Evolutionary conservation across 2,329 filamentous ascomycete species (phyloP), one percentile per base, ranked within the genome.

Genomic region (Fusarium sp.): DNA sequence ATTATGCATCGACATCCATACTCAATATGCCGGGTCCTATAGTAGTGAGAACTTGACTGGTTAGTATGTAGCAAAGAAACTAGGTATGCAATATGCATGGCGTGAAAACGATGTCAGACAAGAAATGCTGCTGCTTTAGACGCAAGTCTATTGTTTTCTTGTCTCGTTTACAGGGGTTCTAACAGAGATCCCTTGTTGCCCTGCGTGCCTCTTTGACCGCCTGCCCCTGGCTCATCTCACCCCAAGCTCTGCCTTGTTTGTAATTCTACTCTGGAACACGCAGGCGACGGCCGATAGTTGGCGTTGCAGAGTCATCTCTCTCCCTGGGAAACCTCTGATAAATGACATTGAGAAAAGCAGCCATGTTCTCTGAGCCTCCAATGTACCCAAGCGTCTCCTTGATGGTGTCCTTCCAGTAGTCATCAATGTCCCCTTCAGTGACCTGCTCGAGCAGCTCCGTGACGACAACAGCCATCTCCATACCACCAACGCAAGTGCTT

Each of bases 401-500:
- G 36, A 59, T 44, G 25, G 48, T 38, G 10, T 27, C n/a, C 21
- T 19, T 48, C 57, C 54, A 59, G 31, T 33, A 59, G 31, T 33
- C 14, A n/a, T 31, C 19, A 5, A 53, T 13, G 19, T 41, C 23
- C 11, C 23, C 49, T 29, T 49, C 27, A 11, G 42, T 33, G 35
- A 36, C 23, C 10, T 11, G 38, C 15, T 59, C 57, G 5, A 60
- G 43, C 11, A 59, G 14, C 37, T 54, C 54, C 13, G 44, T 49
- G 3, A 49, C 48, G 3, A 60, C 54, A n/a, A 59, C 49, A n/a
- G 49, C 54, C 49, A 60, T 60, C 21, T 59, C 57, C 54, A 60
- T 54, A 9, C 43, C 43, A 9, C 57, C 49, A 15, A 60, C 49
- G 15, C 54, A 59, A 23, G 44, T 49, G 7, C 17, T 59, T 15